Conservation (phyloP, 2,329 filamentous ascomycete species). For the Neofusicoccum kwambonambiense region DNA sequence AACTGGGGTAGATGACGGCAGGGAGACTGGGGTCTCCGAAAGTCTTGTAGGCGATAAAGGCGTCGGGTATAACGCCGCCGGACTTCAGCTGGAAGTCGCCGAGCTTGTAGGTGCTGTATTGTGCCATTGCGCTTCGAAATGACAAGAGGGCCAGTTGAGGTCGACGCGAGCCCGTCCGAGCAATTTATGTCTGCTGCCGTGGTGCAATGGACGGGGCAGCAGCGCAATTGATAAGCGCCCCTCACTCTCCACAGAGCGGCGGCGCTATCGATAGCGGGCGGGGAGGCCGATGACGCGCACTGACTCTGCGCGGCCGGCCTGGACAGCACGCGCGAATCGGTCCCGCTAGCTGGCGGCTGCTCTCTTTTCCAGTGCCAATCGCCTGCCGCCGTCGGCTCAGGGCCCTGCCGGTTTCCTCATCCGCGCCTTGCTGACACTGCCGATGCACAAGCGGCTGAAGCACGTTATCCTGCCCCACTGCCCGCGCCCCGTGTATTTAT, state of each 20-base stretch:
- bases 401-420: constrained; percentile 4
- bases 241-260: background rate
- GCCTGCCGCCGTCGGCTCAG: background rate
- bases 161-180: background rate
- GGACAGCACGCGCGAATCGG: background rate
- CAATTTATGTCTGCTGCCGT: too few relatives aligned
- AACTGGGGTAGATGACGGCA: constrained; percentile 73
- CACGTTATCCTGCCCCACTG: background rate
- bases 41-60: constrained; percentile 74
- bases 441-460: background rate
- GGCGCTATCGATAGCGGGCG: background rate
- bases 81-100: constrained; percentile 67
- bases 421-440: constrained; percentile 4
- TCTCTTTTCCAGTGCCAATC: background rate
- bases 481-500: background rate
- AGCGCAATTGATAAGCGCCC: background rate
- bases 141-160: background rate
- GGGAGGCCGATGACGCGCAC: background rate
- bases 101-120: constrained; percentile 56
- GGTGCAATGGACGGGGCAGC: background rate
- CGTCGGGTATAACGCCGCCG: constrained; percentile 60
- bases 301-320: constrained; percentile 1
- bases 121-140: background rate
- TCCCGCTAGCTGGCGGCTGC: background rate
- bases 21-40: constrained; percentile 63